Base-by-base conservation (phyloP, 371 early-diverging fungal species). In the Mucor piriformis region DNA sequence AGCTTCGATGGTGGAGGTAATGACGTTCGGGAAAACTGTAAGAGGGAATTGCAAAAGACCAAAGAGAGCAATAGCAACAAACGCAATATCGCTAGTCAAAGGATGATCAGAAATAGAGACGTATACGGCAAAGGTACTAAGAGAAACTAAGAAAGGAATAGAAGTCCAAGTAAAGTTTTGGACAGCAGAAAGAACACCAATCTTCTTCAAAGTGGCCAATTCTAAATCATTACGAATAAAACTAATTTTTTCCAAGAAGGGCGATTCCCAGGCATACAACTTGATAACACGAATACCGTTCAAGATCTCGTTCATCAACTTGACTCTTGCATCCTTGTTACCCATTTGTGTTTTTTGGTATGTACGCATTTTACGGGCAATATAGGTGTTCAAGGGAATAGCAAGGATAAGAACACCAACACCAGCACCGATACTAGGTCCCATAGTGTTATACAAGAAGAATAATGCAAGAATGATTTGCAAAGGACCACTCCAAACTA, bases 251-350 rank as follows among this genome's bases (percentile, higher is more conserved):
- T 87, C 67, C 59, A 83, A 70, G 50, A 92, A 91, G 8, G 86
- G 72, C 6, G 59, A 60, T 68, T 90, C 92, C 92, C 92, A 93
- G 4, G 89, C 88, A 59, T 91, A 92, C 18, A 92, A 72, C 73
- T 95, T 95, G 73, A 95, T 90, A 29, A 95, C 93, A 65, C 93
- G 92, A 66, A 97, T 96, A 12, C 95, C 96, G 57, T 89, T 90
- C 57, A 98, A 72, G 7, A 95, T 72, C 77, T 98, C 98, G 73
- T 96, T 77, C 92, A 95, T 95, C 63, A 94, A 66, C 74, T 92
- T 93, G 54, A 95, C 90, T 63, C 98, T 84, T 16, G 74, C 69
- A 70, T 97, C 97, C 76, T 95, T 95, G 74, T 91, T 93, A 18
- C 81, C 85, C 96, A 96, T 95, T 69, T 95, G 92, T 32, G 77